Conservation (phyloP, 1,139 yeast species). For the Suhomyces terraborum region DNA sequence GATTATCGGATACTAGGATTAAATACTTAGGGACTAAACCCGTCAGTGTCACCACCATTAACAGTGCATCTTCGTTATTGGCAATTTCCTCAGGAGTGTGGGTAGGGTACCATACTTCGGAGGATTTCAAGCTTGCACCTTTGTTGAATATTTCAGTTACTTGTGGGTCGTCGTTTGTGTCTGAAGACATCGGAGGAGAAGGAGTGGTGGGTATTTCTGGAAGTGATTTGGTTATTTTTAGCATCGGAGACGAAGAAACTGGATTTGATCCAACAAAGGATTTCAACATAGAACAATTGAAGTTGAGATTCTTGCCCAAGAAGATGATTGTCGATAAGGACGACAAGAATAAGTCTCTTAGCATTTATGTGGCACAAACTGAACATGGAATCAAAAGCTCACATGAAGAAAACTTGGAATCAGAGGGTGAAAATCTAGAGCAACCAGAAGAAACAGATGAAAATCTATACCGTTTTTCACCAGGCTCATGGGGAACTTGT, state of each 20-base stretch:
- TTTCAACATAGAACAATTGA: constrained; percentile 44
- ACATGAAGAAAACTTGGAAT: constrained; percentile 14
- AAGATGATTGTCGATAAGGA: constrained; percentile 34
- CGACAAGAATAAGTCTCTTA: constrained; percentile 15
- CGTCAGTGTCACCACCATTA: constrained; percentile 49
- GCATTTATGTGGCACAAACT: constrained; percentile 46
- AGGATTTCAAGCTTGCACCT: constrained; percentile 45
- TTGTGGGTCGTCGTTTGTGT: constrained; percentile 54
- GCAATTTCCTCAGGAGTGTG: constrained; percentile 51
- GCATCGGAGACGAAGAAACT: constrained; percentile 47
- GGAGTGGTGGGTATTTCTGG: constrained; percentile 66
- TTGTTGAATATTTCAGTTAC: constrained; percentile 34
- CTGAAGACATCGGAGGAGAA: constrained; percentile 63
- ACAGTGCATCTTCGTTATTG: constrained; percentile 29
- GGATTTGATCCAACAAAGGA: constrained; percentile 46
- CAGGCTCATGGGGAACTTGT: constrained; percentile 50
- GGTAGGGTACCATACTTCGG: constrained; percentile 28
- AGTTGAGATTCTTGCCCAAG: constrained; percentile 57
- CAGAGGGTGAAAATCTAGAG: neutral
- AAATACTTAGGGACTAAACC: constrained; percentile 73
- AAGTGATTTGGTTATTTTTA: constrained; percentile 57
- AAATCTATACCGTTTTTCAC: constrained; percentile 21
- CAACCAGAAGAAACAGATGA: constrained; percentile 32
- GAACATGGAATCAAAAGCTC: constrained; percentile 45
- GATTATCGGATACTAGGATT: constrained; percentile 65